Conservation (phyloP, 2,329 filamentous ascomycete genomes). For the Rosellinia necatrix region DNA sequence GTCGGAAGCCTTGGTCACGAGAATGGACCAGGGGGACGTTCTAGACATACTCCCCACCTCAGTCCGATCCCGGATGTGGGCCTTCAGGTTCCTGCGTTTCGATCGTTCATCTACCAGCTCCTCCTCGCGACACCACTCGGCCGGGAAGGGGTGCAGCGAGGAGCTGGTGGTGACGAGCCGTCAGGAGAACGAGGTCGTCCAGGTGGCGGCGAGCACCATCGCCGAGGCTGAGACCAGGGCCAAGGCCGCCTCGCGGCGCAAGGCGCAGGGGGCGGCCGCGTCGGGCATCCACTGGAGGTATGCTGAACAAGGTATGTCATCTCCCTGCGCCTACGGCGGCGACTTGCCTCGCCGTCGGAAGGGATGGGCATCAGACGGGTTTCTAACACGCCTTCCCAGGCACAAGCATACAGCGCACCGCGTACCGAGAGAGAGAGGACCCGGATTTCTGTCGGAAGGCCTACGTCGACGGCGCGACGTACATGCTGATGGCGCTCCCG, state of each 20-base stretch:
- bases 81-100: slow-evolving; percentile 54
- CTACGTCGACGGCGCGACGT: slow-evolving; percentile 67
- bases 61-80: slow-evolving; percentile 56
- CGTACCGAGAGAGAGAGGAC: slow-evolving; percentile 44
- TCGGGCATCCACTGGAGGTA: slow-evolving; percentile 37
- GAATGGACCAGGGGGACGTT: slow-evolving; percentile 41
- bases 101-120: slow-evolving; percentile 43
- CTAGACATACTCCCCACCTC: slow-evolving; percentile 59
- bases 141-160: slow-evolving; percentile 2
- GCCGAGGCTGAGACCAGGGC: background rate
- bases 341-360: background rate
- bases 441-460: slow-evolving; percentile 61
- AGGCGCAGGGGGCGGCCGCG: background rate
- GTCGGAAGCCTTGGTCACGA: slow-evolving; percentile 10
- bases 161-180: slow-evolving; percentile 24
- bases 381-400: slow-evolving; percentile 24
- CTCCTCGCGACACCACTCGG: slow-evolving; percentile 33
- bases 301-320: slow-evolving; percentile 37
- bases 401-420: slow-evolving; percentile 33
- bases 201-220: background rate
- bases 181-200: slow-evolving; percentile 16
- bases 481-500: slow-evolving; percentile 67
- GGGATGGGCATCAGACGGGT: background rate
- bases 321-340: background rate
- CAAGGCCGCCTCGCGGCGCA: background rate